Evolutionary conservation across 2,329 filamentous ascomycete genomes (phyloP), one percentile per base, ranked within the genome.

Genomic region (Aspergillus pseudotamarii): DNA sequence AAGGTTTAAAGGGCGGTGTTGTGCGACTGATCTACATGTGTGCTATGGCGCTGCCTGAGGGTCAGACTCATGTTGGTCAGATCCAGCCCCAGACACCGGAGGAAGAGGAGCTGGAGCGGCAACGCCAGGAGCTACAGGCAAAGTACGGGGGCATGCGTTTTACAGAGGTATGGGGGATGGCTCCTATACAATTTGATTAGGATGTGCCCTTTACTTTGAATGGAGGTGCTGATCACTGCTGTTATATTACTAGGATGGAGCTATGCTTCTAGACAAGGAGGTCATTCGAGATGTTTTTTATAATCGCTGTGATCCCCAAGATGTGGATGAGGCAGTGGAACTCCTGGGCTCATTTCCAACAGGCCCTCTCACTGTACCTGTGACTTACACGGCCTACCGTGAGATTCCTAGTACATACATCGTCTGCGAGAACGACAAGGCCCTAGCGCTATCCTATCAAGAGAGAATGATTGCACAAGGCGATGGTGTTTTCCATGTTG

Each of bases 341-440:
- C 46, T 71, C 6, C 48, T 74, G 1, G 72, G 72, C 3, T 68
- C 72, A 19, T 72, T 69, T 23, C 71, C 72, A 1, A 0, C 58
- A 0, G 72, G 67, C 8, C 72, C 71, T 3, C 50, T 75, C 23
- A 32, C 59, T 10, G 69, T 73, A 9, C 72, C 72, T 6, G 72
- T 61, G 1, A 75, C 72, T 5, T 74, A 73, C 38, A 69, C 72
- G 4, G 70, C 72, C 2, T 75, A 68, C 38, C 58, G 58, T 1
- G 72, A 73, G 41, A 73, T 75, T 23, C 71, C 72, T 1, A 71
- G 71, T 59, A 73, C 69, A 8, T 75, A 74, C 51, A 73, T 75
- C 38, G 64, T 74, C 30, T 73, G 70, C 50, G 65, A 70, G 51
- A 74, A 75, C 32, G 72, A 75, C 53, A 51, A 38, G 26, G 71